Evolutionary conservation across 805 yeast genomes (phyloP), one percentile per base, ranked within the genome.

Genomic region (Isabelozyma rhagii): DNA sequence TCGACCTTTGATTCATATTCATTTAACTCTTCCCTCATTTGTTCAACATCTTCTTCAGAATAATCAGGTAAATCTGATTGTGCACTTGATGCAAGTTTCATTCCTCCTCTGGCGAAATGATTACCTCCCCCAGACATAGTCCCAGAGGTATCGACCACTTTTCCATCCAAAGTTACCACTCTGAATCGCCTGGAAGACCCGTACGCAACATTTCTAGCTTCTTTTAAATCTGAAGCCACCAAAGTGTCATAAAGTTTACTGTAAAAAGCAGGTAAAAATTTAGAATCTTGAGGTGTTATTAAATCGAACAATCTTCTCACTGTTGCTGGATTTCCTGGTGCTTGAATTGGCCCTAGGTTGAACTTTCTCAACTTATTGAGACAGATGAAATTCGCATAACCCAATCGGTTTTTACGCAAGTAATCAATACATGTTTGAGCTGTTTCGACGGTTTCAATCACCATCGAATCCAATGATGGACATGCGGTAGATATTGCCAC

Each of bases 111-210:
- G 14, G 80, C 77, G 8, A 77, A 79, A 39, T 79, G 73, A 48
- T 77, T 79, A 47, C 98, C 99, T 69, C 99, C 99, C 59, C 99
- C 99, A 44, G 96, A 83, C 85, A 96, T 84, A 1, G 97, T 89
- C 67, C 99, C 99, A 2, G 96, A 87, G 13, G 85, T 83, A 59
- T 92, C 97, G 49, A 94, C 93, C 18, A 94, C 72, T 58, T 90
- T 87, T 21, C 99, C 99, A 64, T 89, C 96, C 8, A 91, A 65
- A 0, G 98, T 91, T 0, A 96, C 98, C 21, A 93, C 98, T 58
- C 96, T 80, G 78, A 82, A 88, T 58, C 98, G 75, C 56, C 75
- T 82, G 3, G 77, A 67, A 10, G 36, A n/a, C 1, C 96, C 94
- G 70, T 86, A 93, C 0, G 99, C 98, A 29, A 93, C 94, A 40